These are phyloP conservation scores for Xanthoconium stramineum DNA, from an alignment of 768 basidiomycete genomes.

Conservation along the genomic window DNA sequence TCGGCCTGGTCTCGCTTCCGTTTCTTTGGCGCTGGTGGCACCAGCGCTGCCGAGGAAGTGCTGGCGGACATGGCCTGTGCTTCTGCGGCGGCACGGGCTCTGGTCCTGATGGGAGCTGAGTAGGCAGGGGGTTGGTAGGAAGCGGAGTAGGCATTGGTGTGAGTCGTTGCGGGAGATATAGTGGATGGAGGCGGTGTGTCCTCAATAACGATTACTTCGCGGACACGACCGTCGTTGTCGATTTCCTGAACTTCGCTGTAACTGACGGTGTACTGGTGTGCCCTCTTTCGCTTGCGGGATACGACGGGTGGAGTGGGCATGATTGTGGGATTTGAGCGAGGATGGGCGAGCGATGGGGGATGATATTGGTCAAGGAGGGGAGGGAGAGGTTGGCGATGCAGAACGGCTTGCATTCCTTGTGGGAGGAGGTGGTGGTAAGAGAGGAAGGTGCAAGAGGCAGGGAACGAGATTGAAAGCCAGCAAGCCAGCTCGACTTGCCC, in stretches of 20 bases:
- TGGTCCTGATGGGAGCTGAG: conserved; percentile 75
- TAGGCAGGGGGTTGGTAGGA: conserved; percentile 78
- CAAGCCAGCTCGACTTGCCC: conserved; percentile 31
- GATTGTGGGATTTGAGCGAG: conserved; percentile 49
- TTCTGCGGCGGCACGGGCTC: conserved; percentile 84
- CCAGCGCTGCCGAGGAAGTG: conserved; percentile 58
- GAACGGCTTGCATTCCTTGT: conserved; percentile 69
- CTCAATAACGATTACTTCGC: conserved; percentile 91
- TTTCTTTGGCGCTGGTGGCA: conserved; percentile 77
- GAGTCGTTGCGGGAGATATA: conserved; percentile 69
- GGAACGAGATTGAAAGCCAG: conserved; percentile 36
- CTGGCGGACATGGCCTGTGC: conserved; percentile 72
- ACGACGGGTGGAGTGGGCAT: conserved; percentile 70
- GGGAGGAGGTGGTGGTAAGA: conserved; percentile 50
- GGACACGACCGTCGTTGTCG: conserved; percentile 69
- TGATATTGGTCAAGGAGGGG: conserved; percentile 65
- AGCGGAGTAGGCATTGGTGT: conserved; percentile 68
- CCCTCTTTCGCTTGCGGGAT: conserved; percentile 80
- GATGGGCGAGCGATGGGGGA: conserved; percentile 51
- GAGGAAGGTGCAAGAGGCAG: conserved; percentile 13
- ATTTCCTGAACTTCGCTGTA: conserved; percentile 89
- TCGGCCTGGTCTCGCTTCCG: conserved; percentile 76
- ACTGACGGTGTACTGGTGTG: conserved; percentile 76
- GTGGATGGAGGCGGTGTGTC: conserved; percentile 82
- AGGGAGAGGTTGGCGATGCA: conserved; percentile 58